Evolutionary conservation across 306 rosid species (phyloP).

Genomic region (Malus sieversii): DNA sequence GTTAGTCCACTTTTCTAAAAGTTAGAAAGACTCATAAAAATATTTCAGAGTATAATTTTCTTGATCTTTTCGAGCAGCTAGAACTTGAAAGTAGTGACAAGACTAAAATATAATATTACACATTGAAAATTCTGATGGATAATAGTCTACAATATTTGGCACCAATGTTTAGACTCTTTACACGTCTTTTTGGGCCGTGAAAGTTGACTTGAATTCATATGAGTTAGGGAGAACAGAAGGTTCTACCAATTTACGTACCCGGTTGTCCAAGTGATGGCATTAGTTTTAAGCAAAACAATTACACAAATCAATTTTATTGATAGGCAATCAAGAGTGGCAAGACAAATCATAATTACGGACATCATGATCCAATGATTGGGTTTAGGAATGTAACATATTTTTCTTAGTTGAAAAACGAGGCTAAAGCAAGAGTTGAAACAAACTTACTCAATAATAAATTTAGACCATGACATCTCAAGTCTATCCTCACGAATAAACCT

Average conservation of each 20-base stretch:
- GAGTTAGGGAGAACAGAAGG: neutral
- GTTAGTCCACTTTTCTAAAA: too few relatives aligned
- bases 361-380: neutral
- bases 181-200: neutral
- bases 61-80: too few relatives aligned
- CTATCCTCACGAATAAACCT: too few relatives aligned
- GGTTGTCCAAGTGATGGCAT: neutral
- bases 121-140: too few relatives aligned
- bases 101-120: too few relatives aligned
- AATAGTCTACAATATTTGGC: too few relatives aligned
- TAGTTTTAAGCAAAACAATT: neutral
- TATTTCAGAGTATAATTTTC: too few relatives aligned
- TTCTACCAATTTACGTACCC: neutral
- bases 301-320: neutral
- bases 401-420: too few relatives aligned
- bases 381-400: neutral
- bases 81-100: too few relatives aligned
- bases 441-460: too few relatives aligned
- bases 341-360: neutral
- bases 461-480: too few relatives aligned
- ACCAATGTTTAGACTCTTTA: neutral
- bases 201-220: neutral
- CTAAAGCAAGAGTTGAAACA: too few relatives aligned
- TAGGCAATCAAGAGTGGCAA: neutral
- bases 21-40: fast-evolving